Evolutionary conservation across 2,329 filamentous ascomycete genomes (phyloP).

Genomic region (Fonsecaea multimorphosa): DNA sequence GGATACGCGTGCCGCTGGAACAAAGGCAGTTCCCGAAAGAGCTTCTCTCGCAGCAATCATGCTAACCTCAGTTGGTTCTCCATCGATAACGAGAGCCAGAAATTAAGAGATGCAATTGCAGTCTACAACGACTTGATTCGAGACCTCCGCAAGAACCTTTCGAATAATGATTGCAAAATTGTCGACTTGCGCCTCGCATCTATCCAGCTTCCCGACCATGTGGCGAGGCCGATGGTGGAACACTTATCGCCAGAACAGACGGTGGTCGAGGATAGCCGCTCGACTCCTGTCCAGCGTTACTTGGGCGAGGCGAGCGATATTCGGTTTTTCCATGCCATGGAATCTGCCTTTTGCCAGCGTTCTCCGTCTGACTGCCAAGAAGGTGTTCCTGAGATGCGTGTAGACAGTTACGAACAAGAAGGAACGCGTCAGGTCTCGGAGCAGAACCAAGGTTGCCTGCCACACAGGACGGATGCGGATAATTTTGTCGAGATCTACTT

Average conservation of each 20-base stretch:
- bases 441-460: too few species aligned
- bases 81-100: conserved; percentile 7
- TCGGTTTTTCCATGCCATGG: conserved; percentile 47
- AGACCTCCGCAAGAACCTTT: conserved; percentile 16
- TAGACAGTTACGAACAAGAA: conserved; percentile 34
- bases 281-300: conserved; percentile 39
- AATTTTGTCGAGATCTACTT: conserved; percentile 43
- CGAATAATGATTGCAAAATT: conserved; percentile 17
- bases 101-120: conserved; percentile 16
- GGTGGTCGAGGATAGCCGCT: too few species aligned
- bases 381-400: too few species aligned
- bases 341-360: too few species aligned
- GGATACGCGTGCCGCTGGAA: conserved; percentile 42
- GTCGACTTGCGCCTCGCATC: conserved; percentile 26
- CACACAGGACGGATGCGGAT: conserved; percentile 34
- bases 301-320: conserved; percentile 50
- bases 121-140: conserved; percentile 17
- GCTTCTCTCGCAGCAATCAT: too few species aligned
- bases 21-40: too few species aligned
- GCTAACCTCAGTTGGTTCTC: not conserved
- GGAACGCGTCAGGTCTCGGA: too few species aligned
- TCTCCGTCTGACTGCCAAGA: too few species aligned
- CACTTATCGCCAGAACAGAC: conserved; percentile 35
- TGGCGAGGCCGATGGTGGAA: too few species aligned
- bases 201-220: conserved; percentile 31